phyloP scores from a whole-genome alignment of 2,329 filamentous ascomycete species.

The Helotiales sp. region DNA sequence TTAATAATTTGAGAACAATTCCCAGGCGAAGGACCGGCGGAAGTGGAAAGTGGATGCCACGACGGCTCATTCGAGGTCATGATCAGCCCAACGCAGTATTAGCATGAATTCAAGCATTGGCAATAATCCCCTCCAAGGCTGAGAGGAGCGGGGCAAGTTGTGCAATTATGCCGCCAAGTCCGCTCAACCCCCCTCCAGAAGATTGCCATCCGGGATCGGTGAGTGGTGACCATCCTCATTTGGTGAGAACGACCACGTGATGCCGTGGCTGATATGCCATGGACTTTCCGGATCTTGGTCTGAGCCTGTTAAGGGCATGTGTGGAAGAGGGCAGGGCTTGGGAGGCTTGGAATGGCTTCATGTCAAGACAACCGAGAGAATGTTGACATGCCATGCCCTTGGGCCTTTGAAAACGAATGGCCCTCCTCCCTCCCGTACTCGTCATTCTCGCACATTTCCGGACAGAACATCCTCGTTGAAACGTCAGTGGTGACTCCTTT shows the following conservation, averaged over 20 bases:
- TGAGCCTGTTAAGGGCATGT: background rate
- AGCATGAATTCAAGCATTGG: background rate
- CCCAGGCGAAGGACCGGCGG: background rate
- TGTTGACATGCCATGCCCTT: background rate
- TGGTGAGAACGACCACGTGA: background rate
- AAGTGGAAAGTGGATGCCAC: background rate
- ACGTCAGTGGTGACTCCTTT: background rate
- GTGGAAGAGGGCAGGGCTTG: background rate
- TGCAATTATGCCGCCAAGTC: constrained; percentile 1
- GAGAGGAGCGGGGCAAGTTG: constrained; percentile 3
- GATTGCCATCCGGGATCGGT: constrained; percentile 1
- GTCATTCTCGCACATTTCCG: background rate
- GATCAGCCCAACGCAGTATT: background rate
- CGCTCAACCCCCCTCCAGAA: background rate
- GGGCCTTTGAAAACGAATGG: too few species aligned
- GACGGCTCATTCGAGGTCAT: background rate
- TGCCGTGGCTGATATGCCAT: constrained; percentile 2
- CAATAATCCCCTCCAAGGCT: constrained; percentile 8
- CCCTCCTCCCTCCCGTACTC: background rate
- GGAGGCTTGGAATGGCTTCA: constrained; percentile 10
- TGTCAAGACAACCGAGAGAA: background rate
- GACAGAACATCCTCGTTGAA: background rate
- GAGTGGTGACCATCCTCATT: background rate
- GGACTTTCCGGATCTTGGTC: background rate
- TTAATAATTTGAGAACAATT: too few species aligned